Evolutionary conservation across 2,329 filamentous ascomycete genomes (phyloP), one percentile per base, ranked within the genome.

Genomic region (Triangularia verruculosa): DNA sequence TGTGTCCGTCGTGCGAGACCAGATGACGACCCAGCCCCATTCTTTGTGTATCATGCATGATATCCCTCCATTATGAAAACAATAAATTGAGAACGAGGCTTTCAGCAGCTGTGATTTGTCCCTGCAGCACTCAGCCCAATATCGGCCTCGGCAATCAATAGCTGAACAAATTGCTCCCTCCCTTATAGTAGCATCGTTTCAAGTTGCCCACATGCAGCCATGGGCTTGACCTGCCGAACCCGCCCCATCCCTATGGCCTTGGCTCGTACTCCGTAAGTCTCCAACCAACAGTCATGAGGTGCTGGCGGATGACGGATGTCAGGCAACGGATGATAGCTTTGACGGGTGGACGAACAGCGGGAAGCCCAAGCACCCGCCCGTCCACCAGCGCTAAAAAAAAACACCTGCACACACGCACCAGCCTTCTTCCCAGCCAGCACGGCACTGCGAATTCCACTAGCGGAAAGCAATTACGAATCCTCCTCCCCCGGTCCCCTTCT

Each of bases 121-220:
- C n/a, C n/a, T n/a, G n/a, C n/a, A n/a, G n/a, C n/a, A n/a, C n/a
- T n/a, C n/a, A n/a, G n/a, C n/a, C n/a, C n/a, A n/a, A n/a, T n/a
- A n/a, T n/a, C n/a, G n/a, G n/a, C n/a, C n/a, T n/a, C n/a, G n/a
- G n/a, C n/a, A n/a, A n/a, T n/a, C n/a, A n/a, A n/a, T n/a, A n/a
- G n/a, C n/a, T n/a, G n/a, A n/a, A n/a, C 59, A 55, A 54, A 34
- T 30, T 32, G 27, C 54, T 57, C 54, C 60, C 57, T 52, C 34
- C 39, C 51, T 52, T 25, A 57, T 52, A n/a, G 17, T 55, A 17
- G 59, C 28, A 52, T 39, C 34, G 56, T 63, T 62, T 64, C 59
- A 62, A 24, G 62, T 61, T 61, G 60, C n/a, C n/a, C n/a, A n/a
- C 59, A 66, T 61, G 57, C 32, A 59, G 52, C 39, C 25, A 25